A percentile compares a stretch with the other conserved stretches of the same genome.
Conservation (phyloP, 1,139 yeast species). For the Pneumocystis sp. region DNA sequence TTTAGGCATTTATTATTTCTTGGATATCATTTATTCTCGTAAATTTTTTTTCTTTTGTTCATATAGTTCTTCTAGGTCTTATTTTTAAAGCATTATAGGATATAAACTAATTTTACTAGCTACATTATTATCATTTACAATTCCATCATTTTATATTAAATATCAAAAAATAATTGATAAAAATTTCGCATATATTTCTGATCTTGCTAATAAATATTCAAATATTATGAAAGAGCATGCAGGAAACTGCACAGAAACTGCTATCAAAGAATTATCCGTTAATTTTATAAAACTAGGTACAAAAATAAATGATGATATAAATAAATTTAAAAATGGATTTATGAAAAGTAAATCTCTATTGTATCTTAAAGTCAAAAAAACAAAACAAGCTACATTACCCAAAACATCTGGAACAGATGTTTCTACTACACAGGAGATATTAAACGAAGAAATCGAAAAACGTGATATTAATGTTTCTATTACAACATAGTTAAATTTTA, state of each 20-base stretch:
- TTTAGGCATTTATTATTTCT: neutral
- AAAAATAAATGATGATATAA: neutral
- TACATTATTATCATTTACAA: neutral
- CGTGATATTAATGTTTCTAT: neutral
- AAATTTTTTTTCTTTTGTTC: neutral
- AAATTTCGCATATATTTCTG: conserved; percentile 7
- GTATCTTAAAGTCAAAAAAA: neutral
- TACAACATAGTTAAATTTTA: neutral
- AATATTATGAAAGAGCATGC: neutral
- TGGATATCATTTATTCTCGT: conserved; percentile 1
- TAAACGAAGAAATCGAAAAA: neutral
- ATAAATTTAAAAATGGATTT: neutral
- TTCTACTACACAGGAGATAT: neutral
- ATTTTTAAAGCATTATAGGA: neutral
- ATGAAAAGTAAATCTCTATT: neutral
- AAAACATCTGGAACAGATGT: neutral
- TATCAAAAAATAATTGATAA: conserved; percentile 15
- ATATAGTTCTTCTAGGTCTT: neutral
- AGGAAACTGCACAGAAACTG: neutral
- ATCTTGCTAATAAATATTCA: neutral
- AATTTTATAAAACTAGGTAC: neutral
- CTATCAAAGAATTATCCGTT: neutral
- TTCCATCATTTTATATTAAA: neutral
- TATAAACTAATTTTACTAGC: neutral
- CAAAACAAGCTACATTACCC: neutral